Evolutionary conservation across 768 basidiomycete species (phyloP).

Genomic region (Lactarius akahatsu): DNA sequence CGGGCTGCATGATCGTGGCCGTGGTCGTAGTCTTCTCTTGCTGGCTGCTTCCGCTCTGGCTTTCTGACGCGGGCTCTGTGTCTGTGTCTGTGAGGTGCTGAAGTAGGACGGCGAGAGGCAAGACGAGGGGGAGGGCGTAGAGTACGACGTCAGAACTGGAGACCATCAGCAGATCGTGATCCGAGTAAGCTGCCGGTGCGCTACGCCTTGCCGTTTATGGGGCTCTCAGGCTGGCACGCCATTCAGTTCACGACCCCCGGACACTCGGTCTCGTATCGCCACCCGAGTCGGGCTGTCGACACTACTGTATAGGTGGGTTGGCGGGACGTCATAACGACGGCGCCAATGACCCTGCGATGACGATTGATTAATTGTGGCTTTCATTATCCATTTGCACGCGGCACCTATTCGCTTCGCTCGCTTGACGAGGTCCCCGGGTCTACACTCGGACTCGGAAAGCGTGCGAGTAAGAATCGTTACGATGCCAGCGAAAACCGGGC

Average conservation of each 20-base stretch:
- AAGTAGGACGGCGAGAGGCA: slow-evolving; percentile 37
- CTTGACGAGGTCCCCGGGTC: neutral
- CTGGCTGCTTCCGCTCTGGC: slow-evolving; percentile 14
- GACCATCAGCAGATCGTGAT: slow-evolving; percentile 13
- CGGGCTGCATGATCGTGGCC: slow-evolving; percentile 72
- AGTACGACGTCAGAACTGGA: slow-evolving; percentile 31
- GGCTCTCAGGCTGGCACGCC: neutral
- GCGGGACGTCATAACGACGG: too few species aligned
- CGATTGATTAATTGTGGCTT: neutral
- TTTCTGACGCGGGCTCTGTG: slow-evolving; percentile 19
- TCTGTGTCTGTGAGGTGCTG: slow-evolving; percentile 17
- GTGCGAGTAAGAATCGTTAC: neutral
- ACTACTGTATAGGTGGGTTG: too few species aligned
- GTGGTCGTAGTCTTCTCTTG: slow-evolving; percentile 34
- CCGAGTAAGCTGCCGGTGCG: neutral
- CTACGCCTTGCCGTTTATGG: slow-evolving; percentile 6
- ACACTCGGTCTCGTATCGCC: neutral
- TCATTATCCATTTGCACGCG: neutral
- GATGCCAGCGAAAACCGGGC: neutral
- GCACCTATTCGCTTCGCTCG: neutral
- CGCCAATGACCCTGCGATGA: neutral
- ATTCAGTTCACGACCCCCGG: neutral
- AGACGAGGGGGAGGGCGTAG: slow-evolving; percentile 36
- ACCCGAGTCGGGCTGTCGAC: too few species aligned
- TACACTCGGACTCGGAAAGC: neutral